A percentile compares a stretch with the other conserved stretches of the same genome.
Evolutionary conservation across 768 basidiomycete species (phyloP).

Genomic region (Xerocomellus dryophilus): DNA sequence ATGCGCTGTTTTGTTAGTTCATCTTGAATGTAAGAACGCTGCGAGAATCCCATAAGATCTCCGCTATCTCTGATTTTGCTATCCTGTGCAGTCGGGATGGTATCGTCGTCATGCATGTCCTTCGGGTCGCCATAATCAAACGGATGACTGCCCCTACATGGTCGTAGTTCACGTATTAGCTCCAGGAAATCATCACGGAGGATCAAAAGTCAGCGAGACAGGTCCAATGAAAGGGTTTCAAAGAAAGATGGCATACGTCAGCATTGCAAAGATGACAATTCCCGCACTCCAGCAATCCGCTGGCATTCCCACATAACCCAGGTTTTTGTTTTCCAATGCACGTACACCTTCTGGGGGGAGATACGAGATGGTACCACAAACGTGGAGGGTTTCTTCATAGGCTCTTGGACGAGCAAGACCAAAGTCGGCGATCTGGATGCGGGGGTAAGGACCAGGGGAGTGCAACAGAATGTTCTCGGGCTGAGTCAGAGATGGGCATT

Average conservation of each 20-base stretch:
- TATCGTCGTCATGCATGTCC: slow-evolving; percentile 14
- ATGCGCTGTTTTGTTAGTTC: slow-evolving; percentile 67
- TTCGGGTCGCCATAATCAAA: slow-evolving; percentile 57
- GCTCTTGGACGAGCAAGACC: slow-evolving; percentile 78
- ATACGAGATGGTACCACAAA: slow-evolving; percentile 85
- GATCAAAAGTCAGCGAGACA: neutral
- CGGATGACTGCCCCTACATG: slow-evolving; percentile 65
- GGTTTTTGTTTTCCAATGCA: slow-evolving; percentile 69
- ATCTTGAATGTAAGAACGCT: slow-evolving; percentile 46
- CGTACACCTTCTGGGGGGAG: slow-evolving; percentile 82
- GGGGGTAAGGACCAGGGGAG: slow-evolving; percentile 80
- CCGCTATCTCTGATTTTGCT: slow-evolving; percentile 34
- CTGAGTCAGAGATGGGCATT: slow-evolving; percentile 32
- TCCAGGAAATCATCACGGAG: neutral
- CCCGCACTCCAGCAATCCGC: slow-evolving; percentile 89
- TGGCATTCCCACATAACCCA: slow-evolving; percentile 80
- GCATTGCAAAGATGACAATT: slow-evolving; percentile 78
- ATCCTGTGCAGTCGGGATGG: slow-evolving; percentile 6
- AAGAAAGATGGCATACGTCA: slow-evolving; percentile 55
- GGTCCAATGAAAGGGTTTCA: neutral
- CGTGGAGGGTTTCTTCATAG: slow-evolving; percentile 79
- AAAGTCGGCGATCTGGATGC: slow-evolving; percentile 83
- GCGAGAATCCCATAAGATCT: slow-evolving; percentile 30
- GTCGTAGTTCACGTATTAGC: slow-evolving; percentile 7
- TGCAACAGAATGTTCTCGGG: slow-evolving; percentile 83